These are phyloP conservation scores for Serpula lacrymans DNA, from an alignment of 768 basidiomycete genomes.

Conservation along the genomic window DNA sequence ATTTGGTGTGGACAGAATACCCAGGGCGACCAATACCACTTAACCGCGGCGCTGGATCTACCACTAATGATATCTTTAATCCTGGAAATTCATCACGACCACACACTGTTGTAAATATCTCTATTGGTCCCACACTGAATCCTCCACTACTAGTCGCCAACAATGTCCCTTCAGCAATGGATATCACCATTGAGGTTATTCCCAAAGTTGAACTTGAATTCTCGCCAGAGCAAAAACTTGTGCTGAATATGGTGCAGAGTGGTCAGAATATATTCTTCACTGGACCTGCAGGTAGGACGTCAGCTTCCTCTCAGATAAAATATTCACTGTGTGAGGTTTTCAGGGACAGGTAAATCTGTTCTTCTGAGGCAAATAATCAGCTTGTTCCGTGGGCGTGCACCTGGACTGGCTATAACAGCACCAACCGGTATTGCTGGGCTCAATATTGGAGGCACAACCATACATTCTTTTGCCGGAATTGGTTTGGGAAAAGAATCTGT, in stretches of 20 bases:
- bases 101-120: too few relatives aligned
- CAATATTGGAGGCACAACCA: conserved; percentile 67
- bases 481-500: conserved; percentile 52
- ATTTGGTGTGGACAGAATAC: background rate
- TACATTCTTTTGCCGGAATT: conserved; percentile 68
- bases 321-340: too few relatives aligned
- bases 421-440: conserved; percentile 64
- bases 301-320: background rate
- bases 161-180: too few relatives aligned
- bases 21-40: too few relatives aligned
- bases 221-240: conserved; percentile 37
- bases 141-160: too few relatives aligned
- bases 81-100: too few relatives aligned
- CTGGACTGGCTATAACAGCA: conserved; percentile 56
- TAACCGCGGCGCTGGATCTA: too few relatives aligned
- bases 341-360: conserved; percentile 72
- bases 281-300: conserved; percentile 58
- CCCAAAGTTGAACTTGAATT: conserved; percentile 9
- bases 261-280: conserved; percentile 71
- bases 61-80: too few relatives aligned
- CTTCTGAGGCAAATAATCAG: conserved; percentile 60
- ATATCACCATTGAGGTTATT: too few relatives aligned
- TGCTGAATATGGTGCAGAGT: conserved; percentile 45
- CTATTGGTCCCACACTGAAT: too few relatives aligned
- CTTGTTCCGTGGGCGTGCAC: conserved; percentile 26